Conservation (phyloP, 306 rosid species). For the Fagus crenata region DNA sequence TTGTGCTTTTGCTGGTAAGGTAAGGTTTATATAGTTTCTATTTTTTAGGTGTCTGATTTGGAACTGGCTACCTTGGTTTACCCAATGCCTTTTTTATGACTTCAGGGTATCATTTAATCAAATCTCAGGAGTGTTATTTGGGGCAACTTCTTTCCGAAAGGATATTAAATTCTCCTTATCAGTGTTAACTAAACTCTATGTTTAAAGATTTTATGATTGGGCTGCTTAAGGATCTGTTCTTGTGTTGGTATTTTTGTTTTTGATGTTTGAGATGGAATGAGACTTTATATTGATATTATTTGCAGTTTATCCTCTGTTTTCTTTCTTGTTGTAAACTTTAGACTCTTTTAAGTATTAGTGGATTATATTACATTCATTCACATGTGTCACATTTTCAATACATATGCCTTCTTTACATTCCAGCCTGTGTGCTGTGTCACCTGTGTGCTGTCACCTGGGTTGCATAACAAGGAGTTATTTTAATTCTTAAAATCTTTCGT, state of each 20-base stretch:
- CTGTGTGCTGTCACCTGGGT: too few relatives aligned
- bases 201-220: background rate
- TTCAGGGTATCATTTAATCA: conserved; percentile 26
- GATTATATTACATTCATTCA: background rate
- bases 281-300: background rate
- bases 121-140: background rate
- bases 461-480: too few relatives aligned
- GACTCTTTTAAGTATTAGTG: background rate
- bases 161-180: background rate
- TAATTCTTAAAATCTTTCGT: too few relatives aligned
- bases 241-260: conserved; percentile 4
- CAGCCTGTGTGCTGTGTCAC: background rate
- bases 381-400: background rate
- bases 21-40: background rate
- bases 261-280: background rate
- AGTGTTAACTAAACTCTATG: background rate
- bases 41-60: background rate
- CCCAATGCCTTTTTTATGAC: background rate
- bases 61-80: background rate
- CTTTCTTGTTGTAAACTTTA: background rate
- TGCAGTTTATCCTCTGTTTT: background rate
- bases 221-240: conserved; percentile 5
- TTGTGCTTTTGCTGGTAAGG: conserved; percentile 36
- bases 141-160: background rate
- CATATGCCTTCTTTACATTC: background rate